Percentiles rank a stretch among this genome's conserved stretches.
Conservation (phyloP, 176 grass and related monocot genomes). For the Rhynchospora tenuis region DNA sequence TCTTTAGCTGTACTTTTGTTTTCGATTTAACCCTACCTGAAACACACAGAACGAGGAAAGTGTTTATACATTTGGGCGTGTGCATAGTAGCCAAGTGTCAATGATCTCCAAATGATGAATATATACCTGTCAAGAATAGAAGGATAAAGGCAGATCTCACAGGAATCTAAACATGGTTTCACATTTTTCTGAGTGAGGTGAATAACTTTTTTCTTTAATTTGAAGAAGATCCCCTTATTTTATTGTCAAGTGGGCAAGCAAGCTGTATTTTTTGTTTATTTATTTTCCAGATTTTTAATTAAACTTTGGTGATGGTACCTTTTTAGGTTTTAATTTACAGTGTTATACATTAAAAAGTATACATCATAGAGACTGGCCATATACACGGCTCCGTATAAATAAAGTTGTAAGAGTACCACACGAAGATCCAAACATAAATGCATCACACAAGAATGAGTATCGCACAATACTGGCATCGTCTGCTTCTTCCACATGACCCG, state of each 20-base stretch:
- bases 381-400: too few species aligned
- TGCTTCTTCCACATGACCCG: not conserved
- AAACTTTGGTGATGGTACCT: too few species aligned
- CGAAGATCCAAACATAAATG: too few species aligned
- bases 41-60: conserved; percentile 14
- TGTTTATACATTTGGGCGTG: not conserved
- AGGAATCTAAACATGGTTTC: not conserved
- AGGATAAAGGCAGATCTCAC: not conserved
- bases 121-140: conserved; percentile 6
- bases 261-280: not conserved
- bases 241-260: not conserved
- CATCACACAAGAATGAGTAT: too few species aligned
- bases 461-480: too few species aligned
- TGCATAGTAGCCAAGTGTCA: conserved; percentile 13
- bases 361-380: too few species aligned
- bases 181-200: not conserved
- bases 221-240: not conserved
- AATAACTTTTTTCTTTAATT: not conserved
- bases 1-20: not conserved
- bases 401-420: too few species aligned
- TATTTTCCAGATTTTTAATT: not conserved
- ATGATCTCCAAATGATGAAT: not conserved
- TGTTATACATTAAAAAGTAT: too few species aligned
- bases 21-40: not conserved
- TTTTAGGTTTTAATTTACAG: too few species aligned